A percentile compares a stretch with the other conserved stretches of the same genome.
These are phyloP conservation scores for Helotiales sp. DNA, from an alignment of 2,329 filamentous ascomycete genomes.

Conservation along the genomic window DNA sequence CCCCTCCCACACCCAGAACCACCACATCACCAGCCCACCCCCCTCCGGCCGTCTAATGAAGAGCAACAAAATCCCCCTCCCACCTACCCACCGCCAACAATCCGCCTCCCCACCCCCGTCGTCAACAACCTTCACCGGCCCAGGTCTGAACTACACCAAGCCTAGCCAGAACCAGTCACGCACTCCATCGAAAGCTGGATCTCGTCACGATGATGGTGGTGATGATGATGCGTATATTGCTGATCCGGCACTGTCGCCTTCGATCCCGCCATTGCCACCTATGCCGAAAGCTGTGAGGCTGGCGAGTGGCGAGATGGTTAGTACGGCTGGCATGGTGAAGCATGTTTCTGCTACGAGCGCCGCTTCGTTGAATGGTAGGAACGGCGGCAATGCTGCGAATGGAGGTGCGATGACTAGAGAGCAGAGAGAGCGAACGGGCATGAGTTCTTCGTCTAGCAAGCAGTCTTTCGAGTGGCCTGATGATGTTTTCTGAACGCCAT, in stretches of 20 bases:
- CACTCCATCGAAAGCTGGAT: not conserved
- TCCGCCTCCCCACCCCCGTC: constrained; percentile 29
- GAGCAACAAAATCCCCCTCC: constrained; percentile 4
- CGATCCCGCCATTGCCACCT: constrained; percentile 35
- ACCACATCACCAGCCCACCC: constrained; percentile 5
- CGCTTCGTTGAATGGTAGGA: not conserved
- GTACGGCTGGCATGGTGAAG: constrained; percentile 14
- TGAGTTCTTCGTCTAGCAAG: constrained; percentile 6
- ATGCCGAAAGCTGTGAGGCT: constrained; percentile 36
- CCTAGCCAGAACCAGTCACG: constrained; percentile 4
- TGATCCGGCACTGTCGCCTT: constrained; percentile 14
- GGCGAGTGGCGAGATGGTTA: constrained; percentile 34
- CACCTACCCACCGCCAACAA: constrained; percentile 22
- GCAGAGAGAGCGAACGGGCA: not conserved
- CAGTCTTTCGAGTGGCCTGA: constrained; percentile 50
- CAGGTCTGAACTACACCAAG: constrained; percentile 20
- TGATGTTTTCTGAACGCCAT: constrained; percentile 46
- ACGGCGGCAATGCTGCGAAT: too few relatives aligned
- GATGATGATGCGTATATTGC: constrained; percentile 14
- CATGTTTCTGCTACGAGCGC: not conserved
- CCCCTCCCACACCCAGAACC: too few relatives aligned
- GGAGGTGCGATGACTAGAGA: not conserved
- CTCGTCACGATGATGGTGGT: not conserved
- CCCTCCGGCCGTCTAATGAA: constrained; percentile 5
- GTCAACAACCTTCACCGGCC: constrained; percentile 21